Percentiles rank a stretch among this genome's conserved stretches.
Conservation (phyloP, 2,329 filamentous ascomycete species). For the Pezicula radicicola region DNA sequence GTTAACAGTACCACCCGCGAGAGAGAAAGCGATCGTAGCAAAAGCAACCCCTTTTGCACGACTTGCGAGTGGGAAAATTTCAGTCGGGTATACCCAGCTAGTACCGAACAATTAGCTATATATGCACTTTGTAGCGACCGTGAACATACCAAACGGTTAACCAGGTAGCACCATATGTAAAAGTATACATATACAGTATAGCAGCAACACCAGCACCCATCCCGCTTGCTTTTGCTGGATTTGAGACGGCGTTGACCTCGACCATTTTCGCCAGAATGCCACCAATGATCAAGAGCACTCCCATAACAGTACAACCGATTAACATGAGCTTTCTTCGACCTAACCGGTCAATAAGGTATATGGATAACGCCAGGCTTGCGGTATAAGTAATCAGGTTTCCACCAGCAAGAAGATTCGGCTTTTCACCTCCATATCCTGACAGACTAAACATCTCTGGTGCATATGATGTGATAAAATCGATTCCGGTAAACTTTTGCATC, state of each 20-base stretch:
- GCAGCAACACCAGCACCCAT: conserved; percentile 6
- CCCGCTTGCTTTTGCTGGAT: conserved; percentile 4
- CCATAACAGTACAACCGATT: conserved; percentile 19
- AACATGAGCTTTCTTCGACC: conserved; percentile 46
- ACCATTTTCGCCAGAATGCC: conserved; percentile 14
- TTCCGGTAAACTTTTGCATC: conserved; percentile 60
- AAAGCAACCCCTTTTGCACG: conserved; percentile 70
- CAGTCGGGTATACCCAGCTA: conserved; percentile 60
- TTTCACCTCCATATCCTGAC: conserved; percentile 60
- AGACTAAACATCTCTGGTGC: conserved; percentile 63
- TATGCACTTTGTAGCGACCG: not conserved
- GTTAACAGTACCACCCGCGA: conserved; percentile 11
- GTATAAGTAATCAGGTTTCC: conserved; percentile 55
- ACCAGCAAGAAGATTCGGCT: conserved; percentile 30
- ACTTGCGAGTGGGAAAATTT: conserved; percentile 69
- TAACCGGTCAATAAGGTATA: conserved; percentile 67
- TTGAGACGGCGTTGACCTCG: not conserved
- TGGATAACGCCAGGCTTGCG: conserved; percentile 57
- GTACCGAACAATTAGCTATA: not conserved
- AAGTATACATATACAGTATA: conserved; percentile 3
- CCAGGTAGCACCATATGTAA: conserved; percentile 3
- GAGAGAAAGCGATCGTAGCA: conserved; percentile 15
- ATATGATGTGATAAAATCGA: conserved; percentile 46
- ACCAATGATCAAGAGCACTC: conserved; percentile 19
- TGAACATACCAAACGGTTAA: conserved; percentile 6